Percentiles rank a stretch among this genome's conserved stretches.
phyloP scores from a whole-genome alignment of 805 yeast genomes.

The Saccharomycopsis lassenensis region DNA sequence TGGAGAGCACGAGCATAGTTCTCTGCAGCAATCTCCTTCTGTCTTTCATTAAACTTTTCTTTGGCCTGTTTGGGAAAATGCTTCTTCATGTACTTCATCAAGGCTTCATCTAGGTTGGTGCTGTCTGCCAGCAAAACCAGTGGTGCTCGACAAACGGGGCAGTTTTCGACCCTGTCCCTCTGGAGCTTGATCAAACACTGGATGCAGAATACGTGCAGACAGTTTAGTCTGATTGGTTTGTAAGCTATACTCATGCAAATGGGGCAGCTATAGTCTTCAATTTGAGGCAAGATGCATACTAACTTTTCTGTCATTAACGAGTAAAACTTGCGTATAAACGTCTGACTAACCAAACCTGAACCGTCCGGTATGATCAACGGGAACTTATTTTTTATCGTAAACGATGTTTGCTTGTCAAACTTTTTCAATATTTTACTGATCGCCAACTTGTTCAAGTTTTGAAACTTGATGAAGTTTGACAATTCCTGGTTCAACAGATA shows the following conservation, averaged over 20 bases:
- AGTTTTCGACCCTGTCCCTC: slow-evolving; percentile 42
- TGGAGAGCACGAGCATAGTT: slow-evolving; percentile 24
- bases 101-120: slow-evolving; percentile 43
- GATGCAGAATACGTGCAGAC: slow-evolving; percentile 64
- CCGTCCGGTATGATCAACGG: too few species aligned
- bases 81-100: slow-evolving; percentile 41
- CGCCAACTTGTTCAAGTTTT: slow-evolving; percentile 52
- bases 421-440: slow-evolving; percentile 60
- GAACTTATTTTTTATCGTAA: slow-evolving; percentile 36
- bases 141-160: slow-evolving; percentile 56
- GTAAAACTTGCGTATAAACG: slow-evolving; percentile 45
- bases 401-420: slow-evolving; percentile 60
- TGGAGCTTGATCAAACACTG: slow-evolving; percentile 62
- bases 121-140: slow-evolving; percentile 47
- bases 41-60: slow-evolving; percentile 46
- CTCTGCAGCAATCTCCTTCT: slow-evolving; percentile 35
- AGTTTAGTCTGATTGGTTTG: slow-evolving; percentile 54
- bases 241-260: slow-evolving; percentile 61
- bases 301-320: slow-evolving; percentile 43
- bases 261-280: slow-evolving; percentile 69
- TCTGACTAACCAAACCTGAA: too few species aligned
- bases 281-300: slow-evolving; percentile 52
- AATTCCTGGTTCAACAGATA: slow-evolving; percentile 42
- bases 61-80: slow-evolving; percentile 62
- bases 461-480: slow-evolving; percentile 47